A percentile compares a stretch with the other conserved stretches of the same genome.
These are phyloP conservation scores for Xylariaceae sp. DNA, from an alignment of 2,329 filamentous ascomycete species.

Conservation along the genomic window DNA sequence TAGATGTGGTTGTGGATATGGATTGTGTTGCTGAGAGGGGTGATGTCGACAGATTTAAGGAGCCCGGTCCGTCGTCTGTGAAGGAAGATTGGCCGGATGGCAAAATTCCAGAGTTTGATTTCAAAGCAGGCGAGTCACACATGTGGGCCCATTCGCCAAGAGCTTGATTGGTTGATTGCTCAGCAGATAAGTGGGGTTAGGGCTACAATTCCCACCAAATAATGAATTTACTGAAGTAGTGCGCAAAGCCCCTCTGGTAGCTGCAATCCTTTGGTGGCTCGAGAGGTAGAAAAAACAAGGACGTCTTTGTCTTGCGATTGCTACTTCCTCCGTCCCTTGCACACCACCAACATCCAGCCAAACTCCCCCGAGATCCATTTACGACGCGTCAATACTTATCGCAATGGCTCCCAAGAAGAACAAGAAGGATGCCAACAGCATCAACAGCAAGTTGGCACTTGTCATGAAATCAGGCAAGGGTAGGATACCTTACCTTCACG, in stretches of 20 bases:
- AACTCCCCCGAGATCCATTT: constrained; percentile 4
- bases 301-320: constrained; percentile 2
- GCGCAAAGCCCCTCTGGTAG: constrained; percentile 7
- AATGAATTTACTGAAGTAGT: constrained; percentile 21
- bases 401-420: constrained; percentile 76
- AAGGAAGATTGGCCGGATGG: constrained; percentile 37
- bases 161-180: constrained; percentile 26
- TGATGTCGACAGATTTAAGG: constrained; percentile 39
- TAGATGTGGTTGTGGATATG: constrained; percentile 43
- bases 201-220: constrained; percentile 35
- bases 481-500: constrained; percentile 58
- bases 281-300: constrained; percentile 7
- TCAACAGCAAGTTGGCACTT: constrained; percentile 53
- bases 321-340: constrained; percentile 9
- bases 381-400: constrained; percentile 43
- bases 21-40: constrained; percentile 44
- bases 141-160: constrained; percentile 23
- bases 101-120: constrained; percentile 53
- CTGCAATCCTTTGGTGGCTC: constrained; percentile 5
- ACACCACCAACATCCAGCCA: constrained; percentile 13
- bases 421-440: constrained; percentile 84
- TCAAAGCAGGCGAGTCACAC: constrained; percentile 56
- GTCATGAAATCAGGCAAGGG: too few relatives aligned
- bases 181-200: constrained; percentile 46
- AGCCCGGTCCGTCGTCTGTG: constrained; percentile 41